phyloP scores from a whole-genome alignment of 2,329 filamentous ascomycete genomes.

The Pleomassaria siparia region DNA sequence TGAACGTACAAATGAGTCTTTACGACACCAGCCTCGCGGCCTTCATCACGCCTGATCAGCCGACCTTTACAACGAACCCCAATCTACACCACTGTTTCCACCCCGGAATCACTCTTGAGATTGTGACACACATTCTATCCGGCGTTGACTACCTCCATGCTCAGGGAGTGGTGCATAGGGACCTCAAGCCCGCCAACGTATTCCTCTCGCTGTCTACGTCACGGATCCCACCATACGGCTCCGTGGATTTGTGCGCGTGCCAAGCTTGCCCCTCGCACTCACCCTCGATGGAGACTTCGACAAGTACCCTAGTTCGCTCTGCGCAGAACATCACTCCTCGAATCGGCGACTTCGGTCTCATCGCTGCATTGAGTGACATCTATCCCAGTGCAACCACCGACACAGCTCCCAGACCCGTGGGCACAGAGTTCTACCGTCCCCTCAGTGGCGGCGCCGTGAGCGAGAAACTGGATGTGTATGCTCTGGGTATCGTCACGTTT shows the following conservation, averaged over 20 bases:
- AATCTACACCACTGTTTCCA: conserved; percentile 63
- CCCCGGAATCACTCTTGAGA: conserved; percentile 55
- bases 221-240: conserved; percentile 43
- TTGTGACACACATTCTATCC: conserved; percentile 62
- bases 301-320: conserved; percentile 11
- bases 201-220: conserved; percentile 57
- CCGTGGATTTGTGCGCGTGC: conserved; percentile 52
- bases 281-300: conserved; percentile 3
- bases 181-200: conserved; percentile 69
- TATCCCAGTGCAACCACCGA: conserved; percentile 20
- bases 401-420: conserved; percentile 50
- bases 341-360: conserved; percentile 70
- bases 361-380: conserved; percentile 54
- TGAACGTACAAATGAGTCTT: conserved; percentile 70
- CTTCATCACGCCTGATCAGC: conserved; percentile 49
- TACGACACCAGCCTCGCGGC: conserved; percentile 64
- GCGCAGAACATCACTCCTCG: conserved; percentile 55
- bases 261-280: conserved; percentile 43
- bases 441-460: conserved; percentile 36
- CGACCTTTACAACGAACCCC: conserved; percentile 10
- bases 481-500: conserved; percentile 63
- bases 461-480: conserved; percentile 62
- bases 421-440: conserved; percentile 65
- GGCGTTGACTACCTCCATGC: conserved; percentile 67
- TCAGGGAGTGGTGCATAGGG: conserved; percentile 63